Percentiles rank a stretch among this genome's conserved stretches.
These are phyloP conservation scores for Podospora tetraspora DNA, from an alignment of 495 filamentous ascomycete genomes.

Conservation along the genomic window DNA sequence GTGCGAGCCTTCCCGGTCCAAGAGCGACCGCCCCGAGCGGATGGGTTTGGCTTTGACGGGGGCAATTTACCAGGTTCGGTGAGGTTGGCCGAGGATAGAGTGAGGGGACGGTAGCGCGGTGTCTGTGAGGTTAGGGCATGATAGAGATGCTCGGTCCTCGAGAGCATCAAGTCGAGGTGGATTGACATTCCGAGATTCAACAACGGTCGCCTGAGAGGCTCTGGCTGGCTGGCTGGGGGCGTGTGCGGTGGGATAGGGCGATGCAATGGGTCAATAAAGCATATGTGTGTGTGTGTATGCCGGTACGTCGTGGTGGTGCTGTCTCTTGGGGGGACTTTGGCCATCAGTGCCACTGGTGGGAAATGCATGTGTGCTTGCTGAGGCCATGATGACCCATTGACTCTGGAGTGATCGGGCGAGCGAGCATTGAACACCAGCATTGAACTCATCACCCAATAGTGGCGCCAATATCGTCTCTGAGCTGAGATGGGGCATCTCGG, in stretches of 20 bases:
- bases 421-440: background rate
- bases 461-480: background rate
- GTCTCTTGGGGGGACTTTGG: background rate
- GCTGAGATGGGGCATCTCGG: background rate
- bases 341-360: no score
- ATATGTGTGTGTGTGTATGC: background rate
- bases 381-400: background rate
- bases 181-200: background rate
- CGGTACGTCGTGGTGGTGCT: background rate
- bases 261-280: background rate
- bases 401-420: background rate
- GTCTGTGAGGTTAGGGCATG: background rate
- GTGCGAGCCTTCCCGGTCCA: background rate
- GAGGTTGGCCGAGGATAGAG: background rate
- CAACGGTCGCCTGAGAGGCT: background rate
- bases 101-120: background rate
- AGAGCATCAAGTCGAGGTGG: background rate
- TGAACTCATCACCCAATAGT: background rate
- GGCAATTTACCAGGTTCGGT: background rate
- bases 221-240: background rate
- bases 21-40: background rate
- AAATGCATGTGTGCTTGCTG: background rate
- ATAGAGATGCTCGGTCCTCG: background rate
- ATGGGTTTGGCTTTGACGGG: background rate
- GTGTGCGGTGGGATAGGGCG: background rate